A percentile compares a stretch with the other conserved stretches of the same genome.
Conservation (phyloP, 2,329 filamentous ascomycete genomes). For the Fusarium subglutinans region DNA sequence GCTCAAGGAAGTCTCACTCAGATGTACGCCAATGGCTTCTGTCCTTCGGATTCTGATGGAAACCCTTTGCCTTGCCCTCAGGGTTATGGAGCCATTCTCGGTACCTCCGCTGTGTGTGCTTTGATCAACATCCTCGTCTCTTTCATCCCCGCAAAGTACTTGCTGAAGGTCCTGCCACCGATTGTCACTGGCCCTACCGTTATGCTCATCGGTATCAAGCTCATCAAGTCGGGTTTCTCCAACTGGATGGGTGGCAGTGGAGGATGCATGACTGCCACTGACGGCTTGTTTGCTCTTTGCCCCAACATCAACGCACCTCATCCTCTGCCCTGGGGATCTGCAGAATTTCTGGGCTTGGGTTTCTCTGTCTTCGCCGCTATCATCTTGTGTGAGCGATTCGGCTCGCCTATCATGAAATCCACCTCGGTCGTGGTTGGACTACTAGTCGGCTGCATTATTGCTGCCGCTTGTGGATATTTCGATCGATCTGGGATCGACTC, state of each 20-base stretch:
- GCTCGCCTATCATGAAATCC: conserved; percentile 85
- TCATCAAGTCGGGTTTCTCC: conserved; percentile 77
- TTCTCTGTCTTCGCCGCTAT: conserved; percentile 84
- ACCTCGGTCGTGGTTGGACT: conserved; percentile 80
- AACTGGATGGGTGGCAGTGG: conserved; percentile 83
- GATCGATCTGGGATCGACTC: conserved; percentile 75
- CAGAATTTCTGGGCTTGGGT: conserved; percentile 80
- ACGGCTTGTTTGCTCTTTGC: conserved; percentile 70
- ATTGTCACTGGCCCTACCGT: conserved; percentile 79
- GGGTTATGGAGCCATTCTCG: conserved; percentile 77
- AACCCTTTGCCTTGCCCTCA: conserved; percentile 77
- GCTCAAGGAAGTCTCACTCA: conserved; percentile 75
- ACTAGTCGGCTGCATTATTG: conserved; percentile 80
- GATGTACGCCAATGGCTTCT: conserved; percentile 81
- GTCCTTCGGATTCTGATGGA: conserved; percentile 67
- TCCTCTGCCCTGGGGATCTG: conserved; percentile 78
- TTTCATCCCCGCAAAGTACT: conserved; percentile 73
- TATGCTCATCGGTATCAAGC: conserved; percentile 76
- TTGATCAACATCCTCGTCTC: conserved; percentile 78
- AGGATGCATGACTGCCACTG: conserved; percentile 59
- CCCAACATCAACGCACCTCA: conserved; percentile 74
- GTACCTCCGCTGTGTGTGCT: conserved; percentile 72
- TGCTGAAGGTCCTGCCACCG: conserved; percentile 81
- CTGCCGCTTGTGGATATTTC: conserved; percentile 81
- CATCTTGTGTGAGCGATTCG: conserved; percentile 82